Base-by-base conservation (phyloP, 768 basidiomycete genomes). In the Postia placenta region DNA sequence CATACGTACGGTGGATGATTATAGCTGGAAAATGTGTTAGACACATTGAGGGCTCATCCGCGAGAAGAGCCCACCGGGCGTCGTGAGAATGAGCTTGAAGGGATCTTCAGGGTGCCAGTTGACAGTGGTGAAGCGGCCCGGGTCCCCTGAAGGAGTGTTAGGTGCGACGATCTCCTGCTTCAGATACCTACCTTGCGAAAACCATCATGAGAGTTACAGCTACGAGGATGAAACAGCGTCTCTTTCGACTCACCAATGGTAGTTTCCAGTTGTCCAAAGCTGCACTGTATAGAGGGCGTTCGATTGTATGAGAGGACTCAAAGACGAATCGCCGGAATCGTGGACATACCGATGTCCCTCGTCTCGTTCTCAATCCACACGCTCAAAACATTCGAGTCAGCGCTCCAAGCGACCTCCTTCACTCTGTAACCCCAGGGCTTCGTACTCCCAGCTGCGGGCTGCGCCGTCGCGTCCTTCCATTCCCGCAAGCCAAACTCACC, bases 241-340 rank as follows among this genome's bases (percentile, higher is more conserved):
- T n/a, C n/a, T n/a, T 28, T 24, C 5, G 17, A 58, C 62, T 22
- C 56, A 87, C 92, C 96, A 98, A 61, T 97, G 85, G 64, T 96
- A 98, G 62, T 99, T 99, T 25, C 88, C 83, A 5, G 77, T 90
- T 1, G 91, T 87, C 92, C 93, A 99, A 0, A 98, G 70, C 68
- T 99, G 96, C 15, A 98, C 91, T 85, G n/a, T 26, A 43, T 38
- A 15, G 30, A 33, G 15, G 30, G 30, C 30, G 15, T 15, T 15
- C 30, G 30, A n/a, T n/a, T n/a, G n/a, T n/a, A n/a, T n/a, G n/a
- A n/a, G n/a, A n/a, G n/a, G n/a, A n/a, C n/a, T n/a, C n/a, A n/a
- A n/a, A n/a, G n/a, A n/a, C n/a, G n/a, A n/a, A n/a, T n/a, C n/a
- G n/a, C n/a, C n/a, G n/a, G n/a, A 33, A 33, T 15, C 9, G 9